Evolutionary conservation across 306 rosid genomes (phyloP).

Genomic region (Astragalus glycyphyllos): DNA sequence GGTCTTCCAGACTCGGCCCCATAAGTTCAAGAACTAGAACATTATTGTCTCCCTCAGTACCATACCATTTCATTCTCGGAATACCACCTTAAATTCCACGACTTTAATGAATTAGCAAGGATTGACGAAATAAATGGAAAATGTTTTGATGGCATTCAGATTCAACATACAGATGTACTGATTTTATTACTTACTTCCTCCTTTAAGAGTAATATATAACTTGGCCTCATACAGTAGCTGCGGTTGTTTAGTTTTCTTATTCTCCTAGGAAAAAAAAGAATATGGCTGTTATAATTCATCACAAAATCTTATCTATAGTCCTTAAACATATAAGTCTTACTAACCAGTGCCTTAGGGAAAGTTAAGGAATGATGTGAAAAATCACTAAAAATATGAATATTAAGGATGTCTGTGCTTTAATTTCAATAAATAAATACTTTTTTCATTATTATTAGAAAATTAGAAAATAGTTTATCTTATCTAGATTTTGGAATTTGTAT

Average conservation of each 20-base stretch:
- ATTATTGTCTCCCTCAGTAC: constrained; percentile 79
- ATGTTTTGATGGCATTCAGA: constrained; percentile 3
- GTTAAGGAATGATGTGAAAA: background rate
- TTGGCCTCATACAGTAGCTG: constrained; percentile 65
- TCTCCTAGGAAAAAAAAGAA: constrained; percentile 52
- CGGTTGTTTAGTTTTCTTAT: constrained; percentile 58
- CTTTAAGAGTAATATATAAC: constrained; percentile 59
- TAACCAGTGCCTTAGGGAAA: background rate
- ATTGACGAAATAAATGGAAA: constrained; percentile 18
- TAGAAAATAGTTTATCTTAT: no score
- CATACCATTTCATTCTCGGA: constrained; percentile 84
- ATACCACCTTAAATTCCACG: constrained; percentile 70
- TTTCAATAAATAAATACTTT: background rate
- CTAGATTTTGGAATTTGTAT: no score
- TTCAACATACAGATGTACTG: constrained; percentile 24
- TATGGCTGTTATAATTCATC: constrained; percentile 3
- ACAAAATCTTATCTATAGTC: background rate
- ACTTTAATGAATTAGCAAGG: constrained; percentile 30
- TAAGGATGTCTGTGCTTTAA: background rate
- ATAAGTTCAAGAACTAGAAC: constrained; percentile 83
- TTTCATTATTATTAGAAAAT: no score
- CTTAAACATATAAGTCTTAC: constrained; percentile 3
- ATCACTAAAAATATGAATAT: background rate
- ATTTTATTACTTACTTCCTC: constrained; percentile 68
- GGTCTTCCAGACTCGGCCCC: constrained; percentile 94